phyloP scores from a whole-genome alignment of 441 rosid genomes.

The Populus hybrid region DNA sequence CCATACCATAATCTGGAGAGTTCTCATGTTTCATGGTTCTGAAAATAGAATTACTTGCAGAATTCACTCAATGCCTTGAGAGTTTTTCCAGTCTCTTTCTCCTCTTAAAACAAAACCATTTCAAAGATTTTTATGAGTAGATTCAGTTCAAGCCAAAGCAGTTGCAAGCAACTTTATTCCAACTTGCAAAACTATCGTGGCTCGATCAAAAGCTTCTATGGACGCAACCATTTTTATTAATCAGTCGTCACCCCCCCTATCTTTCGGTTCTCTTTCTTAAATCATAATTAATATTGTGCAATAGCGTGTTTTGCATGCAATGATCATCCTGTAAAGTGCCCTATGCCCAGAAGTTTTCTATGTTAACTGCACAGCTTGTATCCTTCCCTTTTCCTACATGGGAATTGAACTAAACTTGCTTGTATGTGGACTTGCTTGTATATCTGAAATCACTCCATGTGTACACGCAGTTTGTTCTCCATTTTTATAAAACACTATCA shows the following conservation, averaged over 20 bases:
- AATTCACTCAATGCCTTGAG: background rate
- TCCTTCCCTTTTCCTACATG: background rate
- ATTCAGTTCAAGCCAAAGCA: slow-evolving; percentile 19
- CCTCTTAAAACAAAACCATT: background rate
- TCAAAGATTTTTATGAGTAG: background rate
- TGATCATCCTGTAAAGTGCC: background rate
- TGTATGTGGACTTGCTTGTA: background rate
- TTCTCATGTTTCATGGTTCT: background rate
- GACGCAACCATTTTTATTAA: slow-evolving; percentile 4
- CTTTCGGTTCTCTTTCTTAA: background rate
- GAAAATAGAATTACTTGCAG: background rate
- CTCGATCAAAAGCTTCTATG: background rate
- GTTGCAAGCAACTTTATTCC: slow-evolving; percentile 2
- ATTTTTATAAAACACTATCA: background rate
- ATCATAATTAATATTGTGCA: background rate
- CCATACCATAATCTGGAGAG: background rate
- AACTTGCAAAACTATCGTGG: slow-evolving; percentile 12
- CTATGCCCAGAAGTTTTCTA: background rate
- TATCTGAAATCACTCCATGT: background rate
- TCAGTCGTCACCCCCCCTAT: background rate
- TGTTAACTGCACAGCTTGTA: slow-evolving; percentile 1
- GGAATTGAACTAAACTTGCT: background rate
- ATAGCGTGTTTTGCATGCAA: slow-evolving; percentile 3
- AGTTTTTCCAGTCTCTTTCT: background rate
- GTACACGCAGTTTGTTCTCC: background rate